Conservation (phyloP, 2,329 filamentous ascomycete species). For the Xylariaceae sp. region DNA sequence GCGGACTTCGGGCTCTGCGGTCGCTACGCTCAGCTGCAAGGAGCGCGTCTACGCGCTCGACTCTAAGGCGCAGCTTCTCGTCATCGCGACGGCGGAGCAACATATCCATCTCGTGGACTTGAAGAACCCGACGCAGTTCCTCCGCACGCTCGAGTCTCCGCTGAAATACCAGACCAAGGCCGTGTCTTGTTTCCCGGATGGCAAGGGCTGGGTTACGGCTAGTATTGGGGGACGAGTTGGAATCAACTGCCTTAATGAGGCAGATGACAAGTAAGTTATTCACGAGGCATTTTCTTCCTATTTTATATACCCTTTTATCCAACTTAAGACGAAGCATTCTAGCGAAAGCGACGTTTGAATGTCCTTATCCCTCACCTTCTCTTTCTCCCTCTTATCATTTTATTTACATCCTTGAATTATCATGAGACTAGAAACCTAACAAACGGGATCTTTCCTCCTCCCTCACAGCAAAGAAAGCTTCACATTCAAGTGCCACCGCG, state of each 20-base stretch:
- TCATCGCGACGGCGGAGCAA: constrained; percentile 42
- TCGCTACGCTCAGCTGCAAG: constrained; percentile 53
- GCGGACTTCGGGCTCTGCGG: constrained; percentile 48
- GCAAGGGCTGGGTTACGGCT: constrained; percentile 39
- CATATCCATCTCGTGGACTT: constrained; percentile 44
- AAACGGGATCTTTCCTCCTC: neutral
- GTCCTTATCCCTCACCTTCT: no score
- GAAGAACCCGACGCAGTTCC: constrained; percentile 32
- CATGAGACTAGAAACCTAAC: no score
- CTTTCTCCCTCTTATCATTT: no score
- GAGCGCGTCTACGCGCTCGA: constrained; percentile 56
- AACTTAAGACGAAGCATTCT: no score
- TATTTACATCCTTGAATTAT: no score
- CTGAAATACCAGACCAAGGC: constrained; percentile 40
- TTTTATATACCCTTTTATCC: no score
- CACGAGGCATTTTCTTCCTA: no score
- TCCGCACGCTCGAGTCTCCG: constrained; percentile 31
- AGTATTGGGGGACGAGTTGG: constrained; percentile 43
- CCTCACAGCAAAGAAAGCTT: constrained; percentile 30
- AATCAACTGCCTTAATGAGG: constrained; percentile 32
- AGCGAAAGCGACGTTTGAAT: no score
- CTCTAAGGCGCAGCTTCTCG: constrained; percentile 38
- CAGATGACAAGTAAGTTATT: constrained; percentile 33
- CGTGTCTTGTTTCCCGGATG: constrained; percentile 39
- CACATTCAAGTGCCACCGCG: constrained; percentile 46